Conservation (phyloP, 768 basidiomycete genomes). For the Naganishia randhawae region DNA sequence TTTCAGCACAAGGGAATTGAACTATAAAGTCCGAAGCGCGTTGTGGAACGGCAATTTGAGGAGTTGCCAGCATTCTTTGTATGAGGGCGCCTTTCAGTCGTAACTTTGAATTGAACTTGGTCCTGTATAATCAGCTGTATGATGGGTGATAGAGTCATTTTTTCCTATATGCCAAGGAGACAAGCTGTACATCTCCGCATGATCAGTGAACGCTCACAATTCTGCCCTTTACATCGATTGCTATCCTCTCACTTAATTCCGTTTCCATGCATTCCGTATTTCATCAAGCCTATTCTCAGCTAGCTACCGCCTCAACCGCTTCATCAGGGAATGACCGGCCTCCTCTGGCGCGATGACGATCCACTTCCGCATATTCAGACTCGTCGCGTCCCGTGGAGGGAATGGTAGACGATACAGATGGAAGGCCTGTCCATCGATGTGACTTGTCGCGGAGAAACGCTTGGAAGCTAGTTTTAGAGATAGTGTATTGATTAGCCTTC, state of each 20-base stretch:
- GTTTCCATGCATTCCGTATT: no score
- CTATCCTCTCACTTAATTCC: conserved; percentile 27
- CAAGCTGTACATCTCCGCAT: no score
- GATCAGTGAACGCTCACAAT: no score
- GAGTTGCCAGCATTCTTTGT: no score
- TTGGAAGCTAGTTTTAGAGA: conserved; percentile 56
- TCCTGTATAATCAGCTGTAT: no score
- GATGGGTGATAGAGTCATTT: no score
- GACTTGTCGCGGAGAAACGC: conserved; percentile 72
- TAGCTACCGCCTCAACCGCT: conserved; percentile 23
- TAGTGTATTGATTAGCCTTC: neutral
- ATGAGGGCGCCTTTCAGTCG: no score
- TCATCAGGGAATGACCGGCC: conserved; percentile 8
- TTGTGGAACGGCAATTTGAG: no score
- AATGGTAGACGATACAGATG: neutral
- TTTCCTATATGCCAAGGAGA: no score
- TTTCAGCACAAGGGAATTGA: no score
- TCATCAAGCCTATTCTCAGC: conserved; percentile 4
- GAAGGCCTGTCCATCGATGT: conserved; percentile 11
- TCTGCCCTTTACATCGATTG: conserved; percentile 18
- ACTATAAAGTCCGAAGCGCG: no score
- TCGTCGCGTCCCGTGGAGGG: conserved; percentile 42
- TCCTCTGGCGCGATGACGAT: conserved; percentile 52
- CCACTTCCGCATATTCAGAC: conserved; percentile 58
- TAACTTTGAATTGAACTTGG: no score